Conservation (phyloP, 2,329 filamentous ascomycete genomes). For the Kalaharituber pfeilii region DNA sequence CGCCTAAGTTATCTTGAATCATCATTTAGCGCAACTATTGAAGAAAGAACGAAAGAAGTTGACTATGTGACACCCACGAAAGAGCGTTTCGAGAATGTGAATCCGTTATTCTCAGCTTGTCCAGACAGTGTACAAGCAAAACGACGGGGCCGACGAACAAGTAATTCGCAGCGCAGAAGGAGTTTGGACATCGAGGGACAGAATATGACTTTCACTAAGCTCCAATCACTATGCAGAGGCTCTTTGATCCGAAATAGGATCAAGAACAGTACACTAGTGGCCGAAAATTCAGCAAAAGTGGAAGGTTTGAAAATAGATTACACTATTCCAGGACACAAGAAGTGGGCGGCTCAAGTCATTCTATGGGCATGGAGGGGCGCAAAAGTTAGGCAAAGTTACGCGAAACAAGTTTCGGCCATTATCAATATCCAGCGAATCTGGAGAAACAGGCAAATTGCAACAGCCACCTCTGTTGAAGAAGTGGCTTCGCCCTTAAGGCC, state of each 20-base stretch:
- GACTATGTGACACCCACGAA: neutral
- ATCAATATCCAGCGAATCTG: neutral
- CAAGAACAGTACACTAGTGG: neutral
- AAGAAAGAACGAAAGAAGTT: neutral
- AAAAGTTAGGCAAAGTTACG: neutral
- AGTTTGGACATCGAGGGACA: neutral
- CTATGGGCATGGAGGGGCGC: neutral
- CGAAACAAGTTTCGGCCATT: neutral
- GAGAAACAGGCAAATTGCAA: neutral
- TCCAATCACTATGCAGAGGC: neutral
- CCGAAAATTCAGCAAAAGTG: neutral
- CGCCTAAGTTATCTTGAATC: neutral
- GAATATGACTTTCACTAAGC: neutral
- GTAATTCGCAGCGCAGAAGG: neutral
- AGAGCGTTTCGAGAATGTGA: neutral
- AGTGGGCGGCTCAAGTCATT: neutral
- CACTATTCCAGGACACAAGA: neutral
- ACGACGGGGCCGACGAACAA: neutral
- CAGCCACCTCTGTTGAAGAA: neutral
- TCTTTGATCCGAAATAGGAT: neutral
- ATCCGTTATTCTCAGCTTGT: neutral
- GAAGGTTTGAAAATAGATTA: neutral
- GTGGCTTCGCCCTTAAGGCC: neutral
- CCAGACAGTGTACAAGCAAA: constrained; percentile 1
- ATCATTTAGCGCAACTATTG: neutral